Base-by-base conservation (phyloP, 192 early-diverging fungal genomes). In the Backusella sp. region DNA sequence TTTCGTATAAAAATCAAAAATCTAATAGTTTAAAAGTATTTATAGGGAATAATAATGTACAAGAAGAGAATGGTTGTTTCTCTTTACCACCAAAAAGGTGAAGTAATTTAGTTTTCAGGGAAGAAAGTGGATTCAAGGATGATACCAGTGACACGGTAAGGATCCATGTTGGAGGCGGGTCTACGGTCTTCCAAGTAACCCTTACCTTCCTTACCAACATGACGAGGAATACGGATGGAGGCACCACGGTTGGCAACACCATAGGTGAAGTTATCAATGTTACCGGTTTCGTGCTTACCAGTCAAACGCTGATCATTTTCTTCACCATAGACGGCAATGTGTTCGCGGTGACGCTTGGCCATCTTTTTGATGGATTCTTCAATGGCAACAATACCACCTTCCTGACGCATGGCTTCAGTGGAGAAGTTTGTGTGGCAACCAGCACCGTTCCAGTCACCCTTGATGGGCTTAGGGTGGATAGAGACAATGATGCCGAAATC, bases 231-330 rank as follows among this genome's bases (percentile, higher is more conserved):
- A 75, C 87, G 84, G 73, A 88, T 88, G 30, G 87, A 88, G 4
- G 87, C 84, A 67, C 87, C 87, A 70, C 87, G 87, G 83, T 88
- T 83, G 19, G 87, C 87, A 42, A 88, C 87, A 75, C 87, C 87
- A 71, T 72, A 85, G 12, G 73, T 77, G 82, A 88, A 88, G 36
- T 83, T 73, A 34, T 79, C 67, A 70, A 88, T 88, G 62, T 86
- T 77, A 75, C 86, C 87, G 67, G 87, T 88, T 65, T 88, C 87
- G 46, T 88, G 87, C 34, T 41, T 52, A 77, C 87, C 87, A 56
- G 87, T 88, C 19, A 88, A 72, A 26, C 87, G 84, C 70, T 85
- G 82, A 34, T 88, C 87, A 69, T 88, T 88, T 59, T 88, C 87
- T 79, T 83, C 82, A 70, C 87, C 87, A 79, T 88, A 88, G 37